Conservation (phyloP, 2,329 filamentous ascomycete genomes). For the Daldinia sp. region DNA sequence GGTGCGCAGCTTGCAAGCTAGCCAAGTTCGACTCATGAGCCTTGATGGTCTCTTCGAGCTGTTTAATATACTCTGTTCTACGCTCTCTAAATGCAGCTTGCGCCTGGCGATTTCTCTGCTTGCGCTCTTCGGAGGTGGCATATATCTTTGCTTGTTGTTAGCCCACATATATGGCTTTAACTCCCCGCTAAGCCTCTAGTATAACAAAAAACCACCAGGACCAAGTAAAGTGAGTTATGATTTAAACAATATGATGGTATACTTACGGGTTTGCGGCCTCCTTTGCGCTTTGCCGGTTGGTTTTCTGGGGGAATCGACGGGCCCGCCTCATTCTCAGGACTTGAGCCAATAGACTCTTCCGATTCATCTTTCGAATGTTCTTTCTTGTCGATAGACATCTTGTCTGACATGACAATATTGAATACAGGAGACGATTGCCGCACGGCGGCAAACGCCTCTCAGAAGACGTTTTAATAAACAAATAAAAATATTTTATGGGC, state of each 20-base stretch:
- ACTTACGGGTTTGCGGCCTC: slow-evolving; percentile 93
- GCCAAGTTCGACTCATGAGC: slow-evolving; percentile 95
- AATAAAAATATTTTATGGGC: slow-evolving; percentile 33
- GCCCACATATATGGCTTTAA: slow-evolving; percentile 25
- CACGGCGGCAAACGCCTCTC: slow-evolving; percentile 58
- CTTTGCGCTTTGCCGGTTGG: slow-evolving; percentile 90
- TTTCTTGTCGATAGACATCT: slow-evolving; percentile 75
- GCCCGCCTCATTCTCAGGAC: slow-evolving; percentile 67
- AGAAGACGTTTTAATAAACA: slow-evolving; percentile 38
- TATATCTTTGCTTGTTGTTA: slow-evolving; percentile 77
- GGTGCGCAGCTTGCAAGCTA: slow-evolving; percentile 92
- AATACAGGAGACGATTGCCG: slow-evolving; percentile 56
- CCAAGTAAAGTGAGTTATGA: slow-evolving; percentile 10
- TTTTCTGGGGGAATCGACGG: slow-evolving; percentile 61
- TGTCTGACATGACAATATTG: slow-evolving; percentile 70
- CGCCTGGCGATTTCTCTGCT: slow-evolving; percentile 96
- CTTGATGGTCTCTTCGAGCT: slow-evolving; percentile 96
- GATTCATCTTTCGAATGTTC: slow-evolving; percentile 68
- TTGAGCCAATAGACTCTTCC: slow-evolving; percentile 71
- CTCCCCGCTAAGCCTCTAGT: slow-evolving; percentile 4
- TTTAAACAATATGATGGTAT: slow-evolving; percentile 11
- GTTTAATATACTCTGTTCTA: slow-evolving; percentile 98
- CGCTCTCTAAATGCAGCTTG: slow-evolving; percentile 97
- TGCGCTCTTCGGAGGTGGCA: slow-evolving; percentile 97
- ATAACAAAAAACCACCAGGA: slow-evolving; percentile 7